phyloP scores from a whole-genome alignment of 2,329 filamentous ascomycete species.

The Colletotrichum kahawae region DNA sequence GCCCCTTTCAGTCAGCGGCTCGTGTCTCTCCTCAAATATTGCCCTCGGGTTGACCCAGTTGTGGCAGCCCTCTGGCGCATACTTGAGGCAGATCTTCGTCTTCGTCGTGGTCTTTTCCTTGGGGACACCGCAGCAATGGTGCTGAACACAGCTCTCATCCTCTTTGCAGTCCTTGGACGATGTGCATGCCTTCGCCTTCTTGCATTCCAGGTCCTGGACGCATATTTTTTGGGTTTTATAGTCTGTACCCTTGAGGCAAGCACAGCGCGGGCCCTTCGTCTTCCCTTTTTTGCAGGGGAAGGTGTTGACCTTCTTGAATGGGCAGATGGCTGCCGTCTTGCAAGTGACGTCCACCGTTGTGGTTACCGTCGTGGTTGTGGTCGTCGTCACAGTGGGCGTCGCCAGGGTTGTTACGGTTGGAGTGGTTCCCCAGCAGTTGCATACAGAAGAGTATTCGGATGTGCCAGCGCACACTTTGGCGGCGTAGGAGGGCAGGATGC shows the following conservation, averaged over 20 bases:
- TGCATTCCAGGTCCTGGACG: background rate
- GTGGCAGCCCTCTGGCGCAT: background rate
- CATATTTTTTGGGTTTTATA: background rate
- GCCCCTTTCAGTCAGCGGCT: background rate
- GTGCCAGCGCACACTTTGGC: constrained; percentile 33
- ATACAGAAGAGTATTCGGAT: constrained; percentile 43
- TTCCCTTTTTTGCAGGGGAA: background rate
- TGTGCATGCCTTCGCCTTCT: background rate
- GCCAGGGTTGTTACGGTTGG: constrained; percentile 38
- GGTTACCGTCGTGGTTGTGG: constrained; percentile 42
- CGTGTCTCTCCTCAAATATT: background rate
- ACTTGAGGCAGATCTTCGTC: constrained; percentile 5
- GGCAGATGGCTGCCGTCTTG: background rate
- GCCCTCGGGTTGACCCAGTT: background rate
- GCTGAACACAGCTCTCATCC: constrained; percentile 6
- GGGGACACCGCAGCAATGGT: background rate
- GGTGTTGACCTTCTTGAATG: background rate
- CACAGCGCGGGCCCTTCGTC: background rate
- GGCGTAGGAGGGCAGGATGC: constrained; percentile 42
- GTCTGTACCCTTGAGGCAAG: background rate
- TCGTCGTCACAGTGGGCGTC: constrained; percentile 34
- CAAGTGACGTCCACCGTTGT: background rate
- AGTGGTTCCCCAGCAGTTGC: constrained; percentile 49
- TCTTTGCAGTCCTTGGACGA: background rate
- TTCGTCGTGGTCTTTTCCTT: background rate